Evolutionary conservation across 805 yeast species (phyloP), one percentile per base, ranked within the genome.

Genomic region (Kregervanrija fluxuum): DNA sequence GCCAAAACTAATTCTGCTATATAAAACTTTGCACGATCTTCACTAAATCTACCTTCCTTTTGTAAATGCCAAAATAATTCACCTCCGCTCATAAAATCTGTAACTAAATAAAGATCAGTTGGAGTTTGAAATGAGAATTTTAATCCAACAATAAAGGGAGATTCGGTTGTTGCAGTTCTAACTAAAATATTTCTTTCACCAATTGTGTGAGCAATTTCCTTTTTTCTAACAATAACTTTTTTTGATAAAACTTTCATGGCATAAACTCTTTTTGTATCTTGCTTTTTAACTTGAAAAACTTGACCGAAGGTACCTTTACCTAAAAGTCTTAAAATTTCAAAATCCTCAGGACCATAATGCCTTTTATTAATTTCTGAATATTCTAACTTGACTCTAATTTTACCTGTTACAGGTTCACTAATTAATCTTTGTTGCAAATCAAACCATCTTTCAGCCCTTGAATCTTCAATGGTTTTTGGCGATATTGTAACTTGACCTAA

Each of bases 261-360:
- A 62, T 93, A 93, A 47, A 93, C 84, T 56, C 97, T 78, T 47
- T 79, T 77, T 8, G 95, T 88, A 61, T 93, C 98, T 54, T 75
- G 75, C 74, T 91, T 93, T 51, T 84, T 80, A 37, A 93, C 99
- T 69, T 93, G 99, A 66, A 84, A 93, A 33, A 91, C 99, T 68
- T 88, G 96, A 31, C 99, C 99, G 71, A 91, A 91, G 1, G 98
- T 93, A 44, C 99, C 99, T 61, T 88, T 89, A 49, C 99, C 99
- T 49, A 91, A 71, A 43, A 91, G 71, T 58, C 96, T 75, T 55
- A 93, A 75, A 13, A 91, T 88, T 62, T 90, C 96, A 65, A 93
- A 93, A 66, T 93, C 98, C 42, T 82, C 83, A 5, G 99, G 99
- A 1, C 96, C 96, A 59, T 83, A 86, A 54, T 83, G 86, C 55